Conservation (phyloP, 75 land plant genomes). For the Pseudotsuga menziesii region DNA sequence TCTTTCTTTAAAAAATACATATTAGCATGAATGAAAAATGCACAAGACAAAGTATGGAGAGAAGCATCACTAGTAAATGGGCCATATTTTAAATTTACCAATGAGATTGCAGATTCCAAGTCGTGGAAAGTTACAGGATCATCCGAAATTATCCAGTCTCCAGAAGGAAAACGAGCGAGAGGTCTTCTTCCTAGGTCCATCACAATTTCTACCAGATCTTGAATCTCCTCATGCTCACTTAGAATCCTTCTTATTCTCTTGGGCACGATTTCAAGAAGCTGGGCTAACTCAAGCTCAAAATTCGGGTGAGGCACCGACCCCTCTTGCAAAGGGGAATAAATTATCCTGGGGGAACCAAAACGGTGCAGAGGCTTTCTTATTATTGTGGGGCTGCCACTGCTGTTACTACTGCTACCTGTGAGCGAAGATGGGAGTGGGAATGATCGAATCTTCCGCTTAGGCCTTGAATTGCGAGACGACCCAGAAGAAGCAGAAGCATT, state of each 20-base stretch:
- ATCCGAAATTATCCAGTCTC: constrained; percentile 80
- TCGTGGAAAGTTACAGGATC: constrained; percentile 61
- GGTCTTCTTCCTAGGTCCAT: constrained; percentile 93
- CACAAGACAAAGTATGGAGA: too few relatives aligned
- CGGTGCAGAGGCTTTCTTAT: not conserved
- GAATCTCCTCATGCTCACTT: constrained; percentile 49
- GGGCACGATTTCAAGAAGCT: constrained; percentile 74
- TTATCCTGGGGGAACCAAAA: not conserved
- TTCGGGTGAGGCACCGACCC: not conserved
- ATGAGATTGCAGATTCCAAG: constrained; percentile 69
- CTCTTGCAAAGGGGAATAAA: not conserved
- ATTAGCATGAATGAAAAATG: too few relatives aligned
- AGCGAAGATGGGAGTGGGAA: not conserved
- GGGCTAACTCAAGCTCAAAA: constrained; percentile 42
- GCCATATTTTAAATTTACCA: constrained; percentile 30
- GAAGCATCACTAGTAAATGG: too few relatives aligned
- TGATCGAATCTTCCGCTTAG: not conserved
- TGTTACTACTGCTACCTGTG: not conserved
- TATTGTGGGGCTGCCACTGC: not conserved
- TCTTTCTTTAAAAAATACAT: too few relatives aligned
- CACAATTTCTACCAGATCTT: constrained; percentile 78
- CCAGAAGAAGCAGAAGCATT: constrained; percentile 1
- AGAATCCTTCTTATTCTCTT: constrained; percentile 55
- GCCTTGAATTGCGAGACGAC: not conserved
- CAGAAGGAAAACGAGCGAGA: constrained; percentile 87